Conservation (phyloP, 2,329 filamentous ascomycete genomes). For the Cercospora sesami region DNA sequence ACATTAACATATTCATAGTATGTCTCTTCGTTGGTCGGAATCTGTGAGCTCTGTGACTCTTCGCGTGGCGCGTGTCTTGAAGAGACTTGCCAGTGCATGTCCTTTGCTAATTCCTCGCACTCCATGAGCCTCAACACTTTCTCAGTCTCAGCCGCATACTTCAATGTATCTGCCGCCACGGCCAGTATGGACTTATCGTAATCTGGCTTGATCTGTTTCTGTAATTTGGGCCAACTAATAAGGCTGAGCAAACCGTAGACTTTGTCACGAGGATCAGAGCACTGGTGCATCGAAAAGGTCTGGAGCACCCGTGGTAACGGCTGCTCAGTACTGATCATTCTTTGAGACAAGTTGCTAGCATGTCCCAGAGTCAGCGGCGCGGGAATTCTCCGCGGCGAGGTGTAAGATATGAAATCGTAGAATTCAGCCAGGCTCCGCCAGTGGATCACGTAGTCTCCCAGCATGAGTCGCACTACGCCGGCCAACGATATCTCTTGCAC, state of each 20-base stretch:
- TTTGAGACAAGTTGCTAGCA: background rate
- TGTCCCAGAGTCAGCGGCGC: background rate
- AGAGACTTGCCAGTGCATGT: background rate
- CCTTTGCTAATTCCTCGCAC: background rate
- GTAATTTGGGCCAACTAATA: background rate
- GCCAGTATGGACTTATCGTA: background rate
- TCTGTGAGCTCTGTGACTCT: background rate
- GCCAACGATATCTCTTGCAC: background rate
- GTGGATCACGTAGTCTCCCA: background rate
- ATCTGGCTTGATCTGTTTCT: background rate
- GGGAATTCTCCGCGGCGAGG: background rate
- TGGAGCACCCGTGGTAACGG: background rate
- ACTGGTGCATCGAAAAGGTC: background rate
- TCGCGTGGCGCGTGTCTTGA: background rate
- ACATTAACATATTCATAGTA: background rate
- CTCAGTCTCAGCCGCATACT: background rate
- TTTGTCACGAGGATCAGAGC: background rate
- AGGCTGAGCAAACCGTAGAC: background rate
- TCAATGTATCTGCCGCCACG: background rate
- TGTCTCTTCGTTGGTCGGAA: background rate
- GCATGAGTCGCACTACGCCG: background rate
- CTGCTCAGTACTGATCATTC: background rate
- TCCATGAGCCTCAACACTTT: background rate
- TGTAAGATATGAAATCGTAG: background rate
- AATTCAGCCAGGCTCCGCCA: background rate